Percentiles rank a stretch among this genome's conserved stretches.
These are phyloP conservation scores for Pichia kluyveri DNA, from an alignment of 805 yeast genomes.

Conservation along the genomic window DNA sequence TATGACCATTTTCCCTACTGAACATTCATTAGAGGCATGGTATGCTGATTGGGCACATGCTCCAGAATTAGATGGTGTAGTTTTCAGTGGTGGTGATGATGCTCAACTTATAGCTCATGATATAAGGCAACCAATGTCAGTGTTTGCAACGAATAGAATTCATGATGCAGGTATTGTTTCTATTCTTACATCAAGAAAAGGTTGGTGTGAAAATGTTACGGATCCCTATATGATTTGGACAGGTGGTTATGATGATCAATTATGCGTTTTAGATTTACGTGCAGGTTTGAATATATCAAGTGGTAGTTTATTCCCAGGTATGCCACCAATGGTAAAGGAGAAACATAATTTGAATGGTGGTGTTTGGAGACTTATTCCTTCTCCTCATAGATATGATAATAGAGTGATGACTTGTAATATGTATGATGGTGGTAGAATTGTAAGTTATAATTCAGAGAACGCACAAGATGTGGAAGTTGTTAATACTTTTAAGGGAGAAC, in stretches of 20 bases:
- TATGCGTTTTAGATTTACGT: constrained; percentile 64
- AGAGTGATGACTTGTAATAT: constrained; percentile 76
- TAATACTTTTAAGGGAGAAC: constrained; percentile 53
- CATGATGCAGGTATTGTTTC: constrained; percentile 92
- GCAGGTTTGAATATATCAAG: constrained; percentile 25
- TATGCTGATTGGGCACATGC: constrained; percentile 61
- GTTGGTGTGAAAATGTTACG: constrained; percentile 29
- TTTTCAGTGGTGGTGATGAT: constrained; percentile 92
- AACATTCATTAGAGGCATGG: constrained; percentile 83
- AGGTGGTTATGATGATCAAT: constrained; percentile 84
- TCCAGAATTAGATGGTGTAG: constrained; percentile 43
- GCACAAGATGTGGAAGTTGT: constrained; percentile 23
- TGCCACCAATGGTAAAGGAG: constrained; percentile 39
- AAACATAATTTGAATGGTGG: constrained; percentile 74
- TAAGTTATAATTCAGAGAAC: constrained; percentile 27
- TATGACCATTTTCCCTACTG: constrained; percentile 20
- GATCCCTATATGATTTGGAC: constrained; percentile 55
- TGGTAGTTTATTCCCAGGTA: constrained; percentile 23
- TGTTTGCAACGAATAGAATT: constrained; percentile 38
- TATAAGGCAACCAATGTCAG: constrained; percentile 30
- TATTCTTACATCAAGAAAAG: constrained; percentile 43
- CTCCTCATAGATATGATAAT: constrained; percentile 33
- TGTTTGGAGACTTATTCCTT: constrained; percentile 83
- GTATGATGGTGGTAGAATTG: constrained; percentile 87
- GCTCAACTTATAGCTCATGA: constrained; percentile 69